Conservation (phyloP, 352 stramenopile genomes). For the Blastocystis sp. region DNA sequence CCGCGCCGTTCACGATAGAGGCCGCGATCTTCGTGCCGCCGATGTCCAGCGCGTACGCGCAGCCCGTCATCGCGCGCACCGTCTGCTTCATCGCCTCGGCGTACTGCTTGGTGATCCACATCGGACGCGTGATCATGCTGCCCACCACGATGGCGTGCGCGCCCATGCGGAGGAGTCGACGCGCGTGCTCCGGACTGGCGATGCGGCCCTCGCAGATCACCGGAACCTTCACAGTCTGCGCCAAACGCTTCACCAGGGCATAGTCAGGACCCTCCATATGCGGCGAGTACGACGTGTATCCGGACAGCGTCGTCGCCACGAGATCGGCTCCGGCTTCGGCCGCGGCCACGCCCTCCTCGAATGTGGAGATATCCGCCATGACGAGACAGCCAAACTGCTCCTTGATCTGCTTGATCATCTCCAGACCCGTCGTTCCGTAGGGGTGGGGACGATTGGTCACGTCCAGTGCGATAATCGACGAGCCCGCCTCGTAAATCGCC, state of each 20-base stretch:
- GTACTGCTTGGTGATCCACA: slow-evolving; percentile 70
- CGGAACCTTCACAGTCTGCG: slow-evolving; percentile 53
- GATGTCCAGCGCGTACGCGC: slow-evolving; percentile 62
- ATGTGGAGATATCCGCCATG: slow-evolving; percentile 70
- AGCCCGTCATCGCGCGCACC: neutral
- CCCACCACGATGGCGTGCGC: slow-evolving; percentile 63
- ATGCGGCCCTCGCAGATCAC: slow-evolving; percentile 69
- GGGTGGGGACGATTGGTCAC: slow-evolving; percentile 67
- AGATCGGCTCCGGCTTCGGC: slow-evolving; percentile 65
- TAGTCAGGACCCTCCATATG: slow-evolving; percentile 60
- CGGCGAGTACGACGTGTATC: slow-evolving; percentile 63
- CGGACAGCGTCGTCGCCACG: slow-evolving; percentile 62
- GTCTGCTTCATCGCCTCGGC: slow-evolving; percentile 63
- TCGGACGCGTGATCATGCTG: slow-evolving; percentile 69
- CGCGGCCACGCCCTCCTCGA: slow-evolving; percentile 67
- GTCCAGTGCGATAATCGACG: slow-evolving; percentile 63
- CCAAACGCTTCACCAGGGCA: slow-evolving; percentile 43
- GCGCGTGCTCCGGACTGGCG: slow-evolving; percentile 57
- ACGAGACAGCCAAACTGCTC: slow-evolving; percentile 62
- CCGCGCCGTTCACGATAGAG: slow-evolving; percentile 16
- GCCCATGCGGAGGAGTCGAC: slow-evolving; percentile 47
- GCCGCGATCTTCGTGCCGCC: slow-evolving; percentile 67
- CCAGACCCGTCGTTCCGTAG: slow-evolving; percentile 65
- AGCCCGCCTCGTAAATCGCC: slow-evolving; percentile 53
- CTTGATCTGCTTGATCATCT: slow-evolving; percentile 71